These are phyloP conservation scores for Aspergillus sp. DNA, from an alignment of 2,329 filamentous ascomycete species.

Conservation along the genomic window DNA sequence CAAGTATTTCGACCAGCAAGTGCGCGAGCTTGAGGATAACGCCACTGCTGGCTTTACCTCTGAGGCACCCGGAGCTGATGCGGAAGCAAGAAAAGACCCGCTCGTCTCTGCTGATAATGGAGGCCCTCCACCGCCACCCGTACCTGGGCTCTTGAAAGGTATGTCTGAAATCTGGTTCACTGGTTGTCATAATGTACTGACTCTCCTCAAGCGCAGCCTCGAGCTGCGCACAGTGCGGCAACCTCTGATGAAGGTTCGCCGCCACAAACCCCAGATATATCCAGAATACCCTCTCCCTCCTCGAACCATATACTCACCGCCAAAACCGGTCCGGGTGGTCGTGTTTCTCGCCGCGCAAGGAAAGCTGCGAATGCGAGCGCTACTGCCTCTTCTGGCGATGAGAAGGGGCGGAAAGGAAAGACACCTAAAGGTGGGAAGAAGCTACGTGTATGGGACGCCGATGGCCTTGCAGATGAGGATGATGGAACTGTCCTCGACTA, in stretches of 20 bases:
- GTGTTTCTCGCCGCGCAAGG: slow-evolving; percentile 77
- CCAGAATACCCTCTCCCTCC: slow-evolving; percentile 73
- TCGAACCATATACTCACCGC: slow-evolving; percentile 67
- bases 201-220: slow-evolving; percentile 40
- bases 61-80: slow-evolving; percentile 43
- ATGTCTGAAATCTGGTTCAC: slow-evolving; percentile 13
- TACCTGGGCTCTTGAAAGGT: slow-evolving; percentile 54
- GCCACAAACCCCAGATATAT: slow-evolving; percentile 69
- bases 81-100: slow-evolving; percentile 49
- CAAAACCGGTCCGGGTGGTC: slow-evolving; percentile 72
- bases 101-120: slow-evolving; percentile 51
- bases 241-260: slow-evolving; percentile 69
- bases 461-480: slow-evolving; percentile 82
- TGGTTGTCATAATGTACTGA: slow-evolving; percentile 20
- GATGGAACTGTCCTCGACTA: slow-evolving; percentile 83
- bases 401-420: slow-evolving; percentile 62
- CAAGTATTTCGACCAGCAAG: slow-evolving; percentile 90
- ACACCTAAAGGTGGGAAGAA: slow-evolving; percentile 66
- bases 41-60: slow-evolving; percentile 43
- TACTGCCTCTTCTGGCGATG: slow-evolving; percentile 76
- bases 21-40: slow-evolving; percentile 66
- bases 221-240: slow-evolving; percentile 42
- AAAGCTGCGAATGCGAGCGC: slow-evolving; percentile 59
- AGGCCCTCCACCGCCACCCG: slow-evolving; percentile 51
- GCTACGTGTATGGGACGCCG: slow-evolving; percentile 87